phyloP scores from a whole-genome alignment of 257 asterid species.

The Thymus quinquecostatus region DNA sequence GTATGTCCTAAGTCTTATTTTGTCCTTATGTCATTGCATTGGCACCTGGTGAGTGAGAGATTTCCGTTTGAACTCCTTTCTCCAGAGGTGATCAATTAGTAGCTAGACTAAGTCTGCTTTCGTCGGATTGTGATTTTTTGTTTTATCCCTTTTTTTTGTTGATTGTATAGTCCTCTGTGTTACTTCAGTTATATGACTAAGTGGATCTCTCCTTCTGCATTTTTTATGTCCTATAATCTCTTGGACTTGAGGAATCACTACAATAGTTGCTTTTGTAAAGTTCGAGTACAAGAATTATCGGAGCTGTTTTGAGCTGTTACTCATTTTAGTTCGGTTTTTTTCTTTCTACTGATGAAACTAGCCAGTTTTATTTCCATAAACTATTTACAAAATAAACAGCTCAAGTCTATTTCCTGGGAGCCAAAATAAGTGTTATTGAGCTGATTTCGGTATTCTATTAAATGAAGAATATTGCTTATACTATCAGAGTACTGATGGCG shows the following conservation, averaged over 20 bases:
- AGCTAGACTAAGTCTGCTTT: neutral
- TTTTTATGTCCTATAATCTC: neutral
- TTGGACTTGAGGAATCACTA: neutral
- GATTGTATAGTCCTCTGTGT: neutral
- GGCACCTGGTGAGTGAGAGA: too few relatives aligned
- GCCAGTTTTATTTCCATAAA: neutral
- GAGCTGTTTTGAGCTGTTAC: too few relatives aligned
- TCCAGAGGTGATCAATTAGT: too few relatives aligned
- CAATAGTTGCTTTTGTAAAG: neutral
- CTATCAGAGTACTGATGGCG: neutral
- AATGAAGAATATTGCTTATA: neutral
- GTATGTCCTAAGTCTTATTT: too few relatives aligned
- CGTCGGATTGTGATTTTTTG: neutral
- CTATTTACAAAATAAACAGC: neutral
- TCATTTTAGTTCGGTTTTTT: neutral
- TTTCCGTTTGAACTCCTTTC: too few relatives aligned
- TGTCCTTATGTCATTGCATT: too few relatives aligned
- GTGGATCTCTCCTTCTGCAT: constrained; percentile 1
- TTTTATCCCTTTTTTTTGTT: neutral
- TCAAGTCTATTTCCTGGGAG: neutral
- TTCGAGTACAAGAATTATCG: neutral
- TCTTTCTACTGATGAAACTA: neutral
- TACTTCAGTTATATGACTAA: neutral
- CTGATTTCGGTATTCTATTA: constrained; percentile 3
- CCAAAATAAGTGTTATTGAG: neutral